Conservation (phyloP, 2,329 filamentous ascomycete genomes). For the Claviceps capensis region DNA sequence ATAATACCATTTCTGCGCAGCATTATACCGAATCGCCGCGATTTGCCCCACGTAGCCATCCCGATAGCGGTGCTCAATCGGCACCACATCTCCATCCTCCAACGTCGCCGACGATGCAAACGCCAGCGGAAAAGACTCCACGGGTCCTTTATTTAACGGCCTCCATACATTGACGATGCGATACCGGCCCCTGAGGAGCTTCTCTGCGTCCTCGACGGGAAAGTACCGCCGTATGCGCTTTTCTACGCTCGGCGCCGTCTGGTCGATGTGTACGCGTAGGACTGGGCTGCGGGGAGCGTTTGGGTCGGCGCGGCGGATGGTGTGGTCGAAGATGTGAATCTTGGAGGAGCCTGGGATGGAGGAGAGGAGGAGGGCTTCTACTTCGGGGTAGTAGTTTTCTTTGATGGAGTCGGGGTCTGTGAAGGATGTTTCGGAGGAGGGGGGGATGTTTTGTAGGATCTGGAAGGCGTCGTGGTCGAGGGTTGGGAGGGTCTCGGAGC, state of each 20-base stretch:
- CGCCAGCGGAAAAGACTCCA: constrained; percentile 39
- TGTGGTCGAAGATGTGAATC: constrained; percentile 50
- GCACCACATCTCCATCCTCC: constrained; percentile 34
- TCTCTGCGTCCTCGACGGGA: constrained; percentile 26
- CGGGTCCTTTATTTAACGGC: constrained; percentile 28
- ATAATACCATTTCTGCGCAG: constrained; percentile 37
- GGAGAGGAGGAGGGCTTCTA: constrained; percentile 37
- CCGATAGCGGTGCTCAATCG: constrained; percentile 35
- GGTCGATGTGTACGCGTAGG: constrained; percentile 42
- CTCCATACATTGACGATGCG: constrained; percentile 43
- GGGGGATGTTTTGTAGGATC: constrained; percentile 12
- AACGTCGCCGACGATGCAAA: constrained; percentile 38
- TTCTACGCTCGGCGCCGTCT: constrained; percentile 33
- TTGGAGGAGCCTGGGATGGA: constrained; percentile 29
- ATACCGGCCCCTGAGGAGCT: constrained; percentile 29
- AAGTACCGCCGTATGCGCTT: constrained; percentile 26
- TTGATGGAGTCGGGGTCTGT: constrained; percentile 48
- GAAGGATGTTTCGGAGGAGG: constrained; percentile 24
- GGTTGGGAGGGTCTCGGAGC: constrained; percentile 33
- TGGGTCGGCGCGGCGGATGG: constrained; percentile 38
- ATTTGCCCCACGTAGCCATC: constrained; percentile 33
- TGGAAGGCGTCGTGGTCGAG: constrained; percentile 28
- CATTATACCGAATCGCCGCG: constrained; percentile 27
- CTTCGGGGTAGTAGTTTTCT: constrained; percentile 55
- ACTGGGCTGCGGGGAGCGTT: constrained; percentile 24